Evolutionary conservation across 192 early-diverging fungal species (phyloP), one percentile per base, ranked within the genome.

Genomic region (Coemansia sp.): DNA sequence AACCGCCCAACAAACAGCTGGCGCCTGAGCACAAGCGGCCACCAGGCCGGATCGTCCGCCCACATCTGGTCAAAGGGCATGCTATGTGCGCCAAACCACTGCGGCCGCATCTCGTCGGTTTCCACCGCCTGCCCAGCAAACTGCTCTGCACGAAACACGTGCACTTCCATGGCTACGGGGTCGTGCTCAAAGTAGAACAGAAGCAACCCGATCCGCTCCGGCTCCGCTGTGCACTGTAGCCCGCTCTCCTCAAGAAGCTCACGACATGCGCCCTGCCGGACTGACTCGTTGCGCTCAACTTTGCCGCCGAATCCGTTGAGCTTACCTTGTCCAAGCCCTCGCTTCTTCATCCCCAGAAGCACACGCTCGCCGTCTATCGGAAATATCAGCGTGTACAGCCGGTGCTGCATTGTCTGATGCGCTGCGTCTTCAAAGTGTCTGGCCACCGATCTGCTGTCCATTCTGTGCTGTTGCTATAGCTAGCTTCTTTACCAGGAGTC

Each of bases 251-350:
- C 90, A 38, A 72, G 57, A 10, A 92, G 78, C 59, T 93, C 92
- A 15, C 92, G 84, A 3, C 70, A 44, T 0, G 92, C 90, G 9
- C 86, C 90, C 63, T 89, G 58, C 21, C 71, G 65, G 32, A 90
- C 57, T 3, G 90, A 86, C 66, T 93, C 92, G 1, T 81, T 77
- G 9, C 79, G 47, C 58, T 93, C 92, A 16, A 92, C 85, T 59
- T 93, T 93, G 44, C 92, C 92, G 49, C 92, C 92, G 75, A 93
- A 93, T 1, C 91, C 91, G 56, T 93, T 93, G 76, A 79, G 85
- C 23, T 86, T 84, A 56, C 84, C 79, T 16, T 74, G 69, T 32
- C 92, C 92, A 68, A 93, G 91, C 9, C 92, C 92, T 9, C 92
- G 87, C 71, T 93, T 93, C 74, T 93, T 93, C 81, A 91, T 86